Conservation (phyloP, 768 basidiomycete species). For the Tulasnella sp. region DNA sequence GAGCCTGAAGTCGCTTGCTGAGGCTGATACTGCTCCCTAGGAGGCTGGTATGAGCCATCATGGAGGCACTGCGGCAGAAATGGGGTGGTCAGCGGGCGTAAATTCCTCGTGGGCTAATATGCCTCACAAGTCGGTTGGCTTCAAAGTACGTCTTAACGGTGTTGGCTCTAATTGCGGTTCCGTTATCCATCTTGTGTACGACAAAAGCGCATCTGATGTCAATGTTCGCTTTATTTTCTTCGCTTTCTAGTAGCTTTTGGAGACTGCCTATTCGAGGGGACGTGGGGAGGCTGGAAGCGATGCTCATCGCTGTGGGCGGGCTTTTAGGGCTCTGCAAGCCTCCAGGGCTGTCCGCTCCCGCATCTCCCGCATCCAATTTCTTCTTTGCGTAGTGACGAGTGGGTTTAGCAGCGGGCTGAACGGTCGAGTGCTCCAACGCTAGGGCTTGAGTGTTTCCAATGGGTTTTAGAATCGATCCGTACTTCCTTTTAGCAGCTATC, state of each 20-base stretch:
- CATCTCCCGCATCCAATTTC: neutral
- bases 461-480: neutral
- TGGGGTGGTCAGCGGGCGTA: neutral
- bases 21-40: neutral
- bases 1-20: constrained; percentile 28
- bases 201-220: constrained; percentile 9
- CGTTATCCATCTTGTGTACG: constrained; percentile 41
- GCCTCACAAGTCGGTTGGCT: constrained; percentile 61
- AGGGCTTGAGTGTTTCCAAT: constrained; percentile 24
- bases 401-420: neutral
- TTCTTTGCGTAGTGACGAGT: neutral
- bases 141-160: constrained; percentile 68
- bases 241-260: neutral
- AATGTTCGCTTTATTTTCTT: neutral
- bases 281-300: neutral
- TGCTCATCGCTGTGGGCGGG: neutral
- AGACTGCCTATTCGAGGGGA: neutral
- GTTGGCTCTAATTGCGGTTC: constrained; percentile 60
- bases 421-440: constrained; percentile 16
- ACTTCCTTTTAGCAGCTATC: constrained; percentile 21
- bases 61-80: neutral
- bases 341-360: neutral
- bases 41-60: constrained; percentile 1
- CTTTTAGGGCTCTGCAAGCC: neutral
- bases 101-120: neutral